Evolutionary conservation across 208 protist species (phyloP), one percentile per base, ranked within the genome.

Genomic region (Lotmaria passim): DNA sequence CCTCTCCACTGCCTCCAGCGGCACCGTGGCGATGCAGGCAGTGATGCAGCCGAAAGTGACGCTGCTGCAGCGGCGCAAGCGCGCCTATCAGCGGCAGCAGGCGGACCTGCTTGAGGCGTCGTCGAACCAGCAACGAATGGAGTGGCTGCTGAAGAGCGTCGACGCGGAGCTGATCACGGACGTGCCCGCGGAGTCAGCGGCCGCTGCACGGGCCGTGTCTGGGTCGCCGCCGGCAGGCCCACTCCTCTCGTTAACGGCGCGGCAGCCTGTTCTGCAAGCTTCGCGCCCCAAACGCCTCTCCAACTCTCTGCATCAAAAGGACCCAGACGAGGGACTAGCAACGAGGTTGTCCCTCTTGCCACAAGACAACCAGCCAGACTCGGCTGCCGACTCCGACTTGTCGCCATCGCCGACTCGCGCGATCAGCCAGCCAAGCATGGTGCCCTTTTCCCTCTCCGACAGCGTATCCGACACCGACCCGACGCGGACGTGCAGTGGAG

Each of bases 81-180:
- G 43, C 17, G 33, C 23, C 24, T 34, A 44, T 7, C 52, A 66
- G 55, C 24, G 21, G 56, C 33, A 70, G 14, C 43, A 66, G 36
- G 14, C 24, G 1, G 61, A 75, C 6, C 19, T 66, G 41, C 73
- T 56, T 24, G 69, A 81, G 15, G 39, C 30, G 11, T 56, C 72
- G 23, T 73, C 59, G 11, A 91, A 91, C 69, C 83, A 78, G 51
- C 76, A 78, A 33, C 79, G 76, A 30, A 82, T 91, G 58, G 69
- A 44, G n/a, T 91, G 81, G 81, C 68, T 88, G 12, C 62, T 88
- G 44, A 79, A 88, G 55, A 91, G 85, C 47, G 47, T 86, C 10
- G 85, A 86, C 34, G 52, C 62, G 1, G 73, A 73, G 38, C 61
- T 86, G 21, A 1, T 78, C 26, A 78, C 70, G 7, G 75, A 85